Conservation (phyloP, 371 early-diverging fungal genomes). For the Zopfochytrium polystomum region DNA sequence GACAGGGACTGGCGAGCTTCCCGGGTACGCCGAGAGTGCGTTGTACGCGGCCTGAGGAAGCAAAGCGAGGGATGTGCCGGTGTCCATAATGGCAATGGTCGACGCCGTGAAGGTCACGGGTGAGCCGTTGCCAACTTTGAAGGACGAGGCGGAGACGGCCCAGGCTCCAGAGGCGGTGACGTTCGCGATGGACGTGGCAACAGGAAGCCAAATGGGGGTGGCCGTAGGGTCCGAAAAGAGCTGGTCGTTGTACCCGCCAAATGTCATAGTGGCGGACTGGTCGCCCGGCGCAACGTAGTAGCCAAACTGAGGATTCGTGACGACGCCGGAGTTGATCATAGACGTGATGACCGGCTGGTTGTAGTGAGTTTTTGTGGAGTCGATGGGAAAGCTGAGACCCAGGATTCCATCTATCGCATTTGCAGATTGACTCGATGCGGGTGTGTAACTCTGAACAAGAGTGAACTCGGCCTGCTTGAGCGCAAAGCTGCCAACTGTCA, state of each 20-base stretch:
- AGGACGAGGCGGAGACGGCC: background rate
- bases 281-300: slow-evolving; percentile 20
- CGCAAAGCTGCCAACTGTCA: too few relatives aligned
- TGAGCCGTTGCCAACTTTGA: background rate
- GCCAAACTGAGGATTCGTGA: slow-evolving; percentile 15
- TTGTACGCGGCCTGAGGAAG: background rate
- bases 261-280: slow-evolving; percentile 2
- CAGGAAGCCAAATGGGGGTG: slow-evolving; percentile 7
- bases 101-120: slow-evolving; percentile 2
- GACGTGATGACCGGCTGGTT: background rate
- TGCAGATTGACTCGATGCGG: too few relatives aligned
- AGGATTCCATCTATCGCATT: slow-evolving; percentile 23
- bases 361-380: background rate
- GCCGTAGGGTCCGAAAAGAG: background rate
- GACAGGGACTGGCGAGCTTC: background rate
- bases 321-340: slow-evolving; percentile 1
- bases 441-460: too few relatives aligned
- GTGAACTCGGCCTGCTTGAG: too few relatives aligned
- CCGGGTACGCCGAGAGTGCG: background rate
- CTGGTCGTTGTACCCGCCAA: slow-evolving; percentile 14
- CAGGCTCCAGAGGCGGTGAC: background rate
- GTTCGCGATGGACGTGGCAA: slow-evolving; percentile 3
- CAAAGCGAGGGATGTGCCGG: slow-evolving; percentile 4
- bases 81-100: background rate
- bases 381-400: slow-evolving; percentile 19